Conservation (phyloP, 805 yeast genomes). For the Suhomyces xylopsoci region DNA sequence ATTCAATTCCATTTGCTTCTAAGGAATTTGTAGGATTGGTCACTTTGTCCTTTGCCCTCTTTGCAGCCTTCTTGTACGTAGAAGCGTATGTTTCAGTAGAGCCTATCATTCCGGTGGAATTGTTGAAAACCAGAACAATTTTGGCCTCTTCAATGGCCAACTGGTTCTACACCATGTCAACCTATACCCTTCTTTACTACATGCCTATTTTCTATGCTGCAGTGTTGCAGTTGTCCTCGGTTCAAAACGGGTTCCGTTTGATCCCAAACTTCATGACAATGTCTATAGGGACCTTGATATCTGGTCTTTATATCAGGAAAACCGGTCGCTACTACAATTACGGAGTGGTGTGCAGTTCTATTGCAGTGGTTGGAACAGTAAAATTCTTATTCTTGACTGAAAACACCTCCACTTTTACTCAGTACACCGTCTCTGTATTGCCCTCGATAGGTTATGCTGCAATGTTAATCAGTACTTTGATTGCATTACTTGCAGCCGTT, state of each 20-base stretch:
- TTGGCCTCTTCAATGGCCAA: constrained; percentile 63
- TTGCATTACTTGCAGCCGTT: constrained; percentile 76
- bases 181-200: constrained; percentile 61
- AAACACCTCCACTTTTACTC: constrained; percentile 30
- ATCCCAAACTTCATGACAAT: constrained; percentile 69
- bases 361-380: constrained; percentile 47
- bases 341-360: constrained; percentile 38
- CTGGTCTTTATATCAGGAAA: constrained; percentile 63
- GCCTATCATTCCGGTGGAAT: constrained; percentile 65
- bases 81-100: constrained; percentile 54
- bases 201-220: constrained; percentile 66
- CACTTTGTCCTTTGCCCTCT: constrained; percentile 31
- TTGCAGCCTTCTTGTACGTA: constrained; percentile 44
- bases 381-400: constrained; percentile 32
- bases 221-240: constrained; percentile 50
- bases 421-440: constrained; percentile 44
- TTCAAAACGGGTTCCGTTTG: constrained; percentile 55
- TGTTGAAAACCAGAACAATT: constrained; percentile 58
- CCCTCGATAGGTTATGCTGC: constrained; percentile 68
- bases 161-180: constrained; percentile 69
- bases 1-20: constrained; percentile 47
- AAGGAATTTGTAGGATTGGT: constrained; percentile 35
- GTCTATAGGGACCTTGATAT: constrained; percentile 60
- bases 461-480: constrained; percentile 64
- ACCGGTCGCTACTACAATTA: constrained; percentile 64